A percentile compares a stretch with the other conserved stretches of the same genome.
Evolutionary conservation across 441 rosid species (phyloP).

Genomic region (Corymbia calophylla): DNA sequence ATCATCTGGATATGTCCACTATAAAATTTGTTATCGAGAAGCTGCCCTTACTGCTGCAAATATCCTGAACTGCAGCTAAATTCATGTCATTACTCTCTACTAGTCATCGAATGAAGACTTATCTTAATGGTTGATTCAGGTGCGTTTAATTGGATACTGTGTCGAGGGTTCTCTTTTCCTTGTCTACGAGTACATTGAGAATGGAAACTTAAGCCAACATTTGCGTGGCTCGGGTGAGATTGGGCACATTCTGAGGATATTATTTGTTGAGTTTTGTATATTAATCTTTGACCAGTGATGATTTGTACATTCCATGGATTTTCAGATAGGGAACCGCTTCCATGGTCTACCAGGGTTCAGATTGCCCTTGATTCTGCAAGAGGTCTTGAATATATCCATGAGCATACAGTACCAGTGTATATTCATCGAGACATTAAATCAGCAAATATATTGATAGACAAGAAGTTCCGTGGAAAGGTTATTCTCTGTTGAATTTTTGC

Average conservation of each 20-base stretch:
- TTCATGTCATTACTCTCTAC: background rate
- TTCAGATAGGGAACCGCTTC: conserved; percentile 72
- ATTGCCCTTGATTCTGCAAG: conserved; percentile 98
- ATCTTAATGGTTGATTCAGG: conserved; percentile 24
- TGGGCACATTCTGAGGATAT: background rate
- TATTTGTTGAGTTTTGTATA: background rate
- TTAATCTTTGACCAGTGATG: background rate
- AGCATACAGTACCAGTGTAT: conserved; percentile 96
- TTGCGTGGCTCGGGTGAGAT: conserved; percentile 71
- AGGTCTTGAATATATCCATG: conserved; percentile 95
- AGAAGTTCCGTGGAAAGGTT: conserved; percentile 82
- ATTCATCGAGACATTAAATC: conserved; percentile 96
- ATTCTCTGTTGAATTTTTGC: background rate
- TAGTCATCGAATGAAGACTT: background rate
- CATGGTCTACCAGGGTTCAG: conserved; percentile 85
- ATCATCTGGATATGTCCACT: background rate
- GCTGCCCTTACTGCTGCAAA: background rate
- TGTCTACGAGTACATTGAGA: conserved; percentile 82
- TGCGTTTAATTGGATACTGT: conserved; percentile 90
- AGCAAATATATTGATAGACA: conserved; percentile 89
- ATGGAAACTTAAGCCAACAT: conserved; percentile 91
- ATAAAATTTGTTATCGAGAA: background rate
- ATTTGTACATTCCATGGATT: conserved; percentile 9
- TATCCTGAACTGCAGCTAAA: background rate
- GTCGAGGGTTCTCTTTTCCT: conserved; percentile 94